phyloP scores from a whole-genome alignment of 768 basidiomycete species.

The Russula griseocarnosa region DNA sequence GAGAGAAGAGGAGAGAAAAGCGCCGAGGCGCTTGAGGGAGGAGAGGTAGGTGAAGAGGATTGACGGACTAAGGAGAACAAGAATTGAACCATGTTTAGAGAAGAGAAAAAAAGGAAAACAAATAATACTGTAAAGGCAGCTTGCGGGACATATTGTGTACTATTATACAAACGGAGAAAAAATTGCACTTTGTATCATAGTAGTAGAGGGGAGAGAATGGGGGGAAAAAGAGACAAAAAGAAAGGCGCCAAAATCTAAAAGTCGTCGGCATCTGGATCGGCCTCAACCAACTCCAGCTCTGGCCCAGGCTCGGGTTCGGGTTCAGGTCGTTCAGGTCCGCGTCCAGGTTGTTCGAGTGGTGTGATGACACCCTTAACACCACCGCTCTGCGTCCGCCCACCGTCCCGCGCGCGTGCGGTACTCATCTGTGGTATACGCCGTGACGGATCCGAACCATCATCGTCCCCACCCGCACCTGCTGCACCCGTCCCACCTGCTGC shows the following conservation, averaged over 20 bases:
- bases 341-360: conserved; percentile 18
- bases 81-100: too few species aligned
- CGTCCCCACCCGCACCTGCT: background rate
- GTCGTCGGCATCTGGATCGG: conserved; percentile 35
- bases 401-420: conserved; percentile 67
- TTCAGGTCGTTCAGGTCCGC: background rate
- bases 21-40: background rate
- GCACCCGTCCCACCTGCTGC: background rate
- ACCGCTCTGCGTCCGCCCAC: conserved; percentile 80
- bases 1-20: too few species aligned
- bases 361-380: conserved; percentile 72
- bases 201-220: background rate
- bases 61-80: background rate
- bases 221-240: too few species aligned
- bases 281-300: conserved; percentile 1
- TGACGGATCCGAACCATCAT: background rate
- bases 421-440: conserved; percentile 56
- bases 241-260: background rate
- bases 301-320: background rate
- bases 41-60: background rate
- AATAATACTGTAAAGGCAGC: background rate
- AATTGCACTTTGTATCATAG: background rate
- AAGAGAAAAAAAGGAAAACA: background rate
- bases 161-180: background rate
- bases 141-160: background rate